Percentiles rank a stretch among this genome's conserved stretches.
Conservation (phyloP, 2,329 filamentous ascomycete genomes). For the Colletotrichum lindemuthianum region DNA sequence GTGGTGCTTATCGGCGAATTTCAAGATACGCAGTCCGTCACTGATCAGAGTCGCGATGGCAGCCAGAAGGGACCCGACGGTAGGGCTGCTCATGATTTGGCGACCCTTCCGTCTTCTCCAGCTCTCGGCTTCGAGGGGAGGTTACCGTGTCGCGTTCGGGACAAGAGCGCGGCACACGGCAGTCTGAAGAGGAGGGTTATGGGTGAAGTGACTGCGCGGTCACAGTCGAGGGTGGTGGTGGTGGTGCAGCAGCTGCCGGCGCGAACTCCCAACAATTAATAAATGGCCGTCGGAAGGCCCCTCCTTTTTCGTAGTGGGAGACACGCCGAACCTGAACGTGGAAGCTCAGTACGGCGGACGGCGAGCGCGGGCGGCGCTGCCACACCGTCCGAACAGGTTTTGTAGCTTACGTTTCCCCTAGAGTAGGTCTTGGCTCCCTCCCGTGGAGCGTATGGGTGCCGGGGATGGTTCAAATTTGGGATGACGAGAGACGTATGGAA, state of each 20-base stretch:
- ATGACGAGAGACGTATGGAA: conserved; percentile 32
- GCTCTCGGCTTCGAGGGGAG: conserved; percentile 27
- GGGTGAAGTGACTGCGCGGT: background rate
- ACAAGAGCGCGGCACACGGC: conserved; percentile 2
- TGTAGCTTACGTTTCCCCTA: conserved; percentile 34
- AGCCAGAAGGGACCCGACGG: conserved; percentile 68
- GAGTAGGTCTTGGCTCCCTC: conserved; percentile 32
- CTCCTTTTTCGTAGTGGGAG: conserved; percentile 12
- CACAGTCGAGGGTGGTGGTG: too few relatives aligned
- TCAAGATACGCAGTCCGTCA: conserved; percentile 64
- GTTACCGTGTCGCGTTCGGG: background rate
- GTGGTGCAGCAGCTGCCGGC: conserved; percentile 9
- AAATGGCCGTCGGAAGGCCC: conserved; percentile 24
- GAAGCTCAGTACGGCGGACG: conserved; percentile 14
- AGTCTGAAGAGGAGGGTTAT: conserved; percentile 18
- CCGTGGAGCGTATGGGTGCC: conserved; percentile 25
- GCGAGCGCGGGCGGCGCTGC: conserved; percentile 31
- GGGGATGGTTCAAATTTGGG: conserved; percentile 27
- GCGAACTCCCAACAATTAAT: conserved; percentile 32
- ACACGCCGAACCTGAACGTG: conserved; percentile 20
- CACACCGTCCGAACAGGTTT: conserved; percentile 35
- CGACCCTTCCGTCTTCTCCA: conserved; percentile 30
- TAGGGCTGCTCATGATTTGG: conserved; percentile 54
- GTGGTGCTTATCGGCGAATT: conserved; percentile 66
- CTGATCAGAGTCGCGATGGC: conserved; percentile 64